Percentiles rank a stretch among this genome's conserved stretches.
Evolutionary conservation across 2,329 filamentous ascomycete genomes (phyloP).

Genomic region (Aspergillus sp.): DNA sequence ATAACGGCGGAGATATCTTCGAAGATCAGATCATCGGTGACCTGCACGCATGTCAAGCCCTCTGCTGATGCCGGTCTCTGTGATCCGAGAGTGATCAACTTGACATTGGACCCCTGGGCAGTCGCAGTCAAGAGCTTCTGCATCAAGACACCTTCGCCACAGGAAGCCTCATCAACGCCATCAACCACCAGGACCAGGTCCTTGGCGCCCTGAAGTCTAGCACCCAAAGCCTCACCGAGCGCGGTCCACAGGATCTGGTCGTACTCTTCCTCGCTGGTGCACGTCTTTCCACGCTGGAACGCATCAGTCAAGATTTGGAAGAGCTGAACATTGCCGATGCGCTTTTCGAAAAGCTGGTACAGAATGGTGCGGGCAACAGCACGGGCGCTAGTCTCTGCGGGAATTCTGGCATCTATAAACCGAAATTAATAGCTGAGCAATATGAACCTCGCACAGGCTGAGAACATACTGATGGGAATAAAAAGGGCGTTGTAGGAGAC

Average conservation of each 20-base stretch:
- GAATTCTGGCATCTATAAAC: slow-evolving; percentile 29
- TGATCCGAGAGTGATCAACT: slow-evolving; percentile 36
- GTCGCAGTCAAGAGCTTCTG: slow-evolving; percentile 24
- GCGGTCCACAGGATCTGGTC: slow-evolving; percentile 38
- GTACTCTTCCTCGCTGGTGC: slow-evolving; percentile 26
- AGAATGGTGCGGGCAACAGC: slow-evolving; percentile 38
- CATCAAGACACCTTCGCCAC: slow-evolving; percentile 29
- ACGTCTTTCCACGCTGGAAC: slow-evolving; percentile 24
- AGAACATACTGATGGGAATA: slow-evolving; percentile 34
- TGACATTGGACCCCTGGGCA: slow-evolving; percentile 25
- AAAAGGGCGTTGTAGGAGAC: slow-evolving; percentile 35
- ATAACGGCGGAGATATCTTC: slow-evolving; percentile 38
- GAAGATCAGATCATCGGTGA: slow-evolving; percentile 32
- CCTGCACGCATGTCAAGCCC: slow-evolving; percentile 26
- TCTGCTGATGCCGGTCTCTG: slow-evolving; percentile 37
- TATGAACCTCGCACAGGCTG: too few relatives aligned
- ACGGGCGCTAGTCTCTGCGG: slow-evolving; percentile 29
- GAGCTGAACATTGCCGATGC: slow-evolving; percentile 40
- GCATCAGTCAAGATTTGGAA: slow-evolving; percentile 35
- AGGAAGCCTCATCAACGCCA: slow-evolving; percentile 36
- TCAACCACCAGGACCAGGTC: slow-evolving; percentile 40
- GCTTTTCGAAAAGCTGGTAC: slow-evolving; percentile 37
- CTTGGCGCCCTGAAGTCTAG: slow-evolving; percentile 29
- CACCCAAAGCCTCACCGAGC: slow-evolving; percentile 27
- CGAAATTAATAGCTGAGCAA: too few relatives aligned